phyloP scores from a whole-genome alignment of 345 rosid species.

The Camelina hispida region DNA sequence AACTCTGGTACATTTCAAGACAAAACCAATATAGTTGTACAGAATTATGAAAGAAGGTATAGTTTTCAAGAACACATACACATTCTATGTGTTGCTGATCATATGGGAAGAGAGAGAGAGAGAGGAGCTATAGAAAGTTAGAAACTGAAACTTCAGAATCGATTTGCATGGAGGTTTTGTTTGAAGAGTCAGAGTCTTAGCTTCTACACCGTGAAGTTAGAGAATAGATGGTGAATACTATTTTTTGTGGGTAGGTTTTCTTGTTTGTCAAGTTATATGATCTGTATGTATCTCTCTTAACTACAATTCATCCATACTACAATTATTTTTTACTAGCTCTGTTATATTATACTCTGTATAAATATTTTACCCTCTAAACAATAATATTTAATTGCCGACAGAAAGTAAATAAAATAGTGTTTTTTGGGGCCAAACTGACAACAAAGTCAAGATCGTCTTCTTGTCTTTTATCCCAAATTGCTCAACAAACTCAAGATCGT shows the following conservation, averaged over 20 bases:
- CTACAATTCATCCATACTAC: not conserved
- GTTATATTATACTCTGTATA: not conserved
- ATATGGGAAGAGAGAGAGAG: slow-evolving; percentile 23
- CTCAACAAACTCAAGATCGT: slow-evolving; percentile 14
- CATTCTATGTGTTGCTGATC: not conserved
- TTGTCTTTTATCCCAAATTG: not conserved
- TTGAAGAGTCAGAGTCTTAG: not conserved
- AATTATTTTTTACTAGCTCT: not conserved
- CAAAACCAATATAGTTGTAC: slow-evolving; percentile 27
- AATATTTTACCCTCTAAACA: not conserved
- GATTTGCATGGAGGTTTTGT: not conserved
- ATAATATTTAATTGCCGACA: not conserved
- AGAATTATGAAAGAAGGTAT: slow-evolving; percentile 20
- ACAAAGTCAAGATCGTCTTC: slow-evolving; percentile 19
- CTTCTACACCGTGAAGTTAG: slow-evolving; percentile 25
- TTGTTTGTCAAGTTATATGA: slow-evolving; percentile 20
- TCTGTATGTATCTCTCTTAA: not conserved
- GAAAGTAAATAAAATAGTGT: not conserved
- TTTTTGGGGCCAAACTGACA: not conserved
- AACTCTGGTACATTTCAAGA: not conserved
- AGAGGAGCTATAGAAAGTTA: slow-evolving; percentile 11
- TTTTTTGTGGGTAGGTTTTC: not conserved
- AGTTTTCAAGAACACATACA: slow-evolving; percentile 2
- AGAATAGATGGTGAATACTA: slow-evolving; percentile 7
- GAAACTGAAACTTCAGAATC: slow-evolving; percentile 3